A percentile compares a stretch with the other conserved stretches of the same genome.
phyloP scores from a whole-genome alignment of 495 filamentous ascomycete species.

The Penicillium macrosclerotiorum region DNA sequence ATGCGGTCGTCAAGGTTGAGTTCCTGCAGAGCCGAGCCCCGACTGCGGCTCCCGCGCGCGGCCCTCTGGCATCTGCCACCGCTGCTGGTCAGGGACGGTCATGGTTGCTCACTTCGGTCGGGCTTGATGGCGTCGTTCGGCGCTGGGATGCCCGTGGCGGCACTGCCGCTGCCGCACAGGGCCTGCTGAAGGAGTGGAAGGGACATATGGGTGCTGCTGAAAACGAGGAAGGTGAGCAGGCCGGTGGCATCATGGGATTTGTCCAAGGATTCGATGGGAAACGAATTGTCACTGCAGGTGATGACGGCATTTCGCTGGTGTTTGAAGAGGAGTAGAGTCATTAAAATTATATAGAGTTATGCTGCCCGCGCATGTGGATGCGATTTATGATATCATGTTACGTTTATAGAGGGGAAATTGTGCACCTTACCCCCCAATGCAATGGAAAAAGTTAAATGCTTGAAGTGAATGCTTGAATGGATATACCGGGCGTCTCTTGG shows the following conservation, averaged over 20 bases:
- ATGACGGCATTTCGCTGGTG: slow-evolving; percentile 73
- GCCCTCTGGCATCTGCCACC: slow-evolving; percentile 23
- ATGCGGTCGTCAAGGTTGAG: slow-evolving; percentile 85
- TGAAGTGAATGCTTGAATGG: no score
- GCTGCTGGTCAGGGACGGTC: slow-evolving; percentile 33
- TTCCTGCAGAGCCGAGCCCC: slow-evolving; percentile 58
- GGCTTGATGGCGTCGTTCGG: slow-evolving; percentile 82
- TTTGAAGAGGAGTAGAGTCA: slow-evolving; percentile 53
- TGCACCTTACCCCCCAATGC: not conserved
- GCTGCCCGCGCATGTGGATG: slow-evolving; percentile 4
- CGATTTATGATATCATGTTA: slow-evolving; percentile 25
- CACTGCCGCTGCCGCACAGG: slow-evolving; percentile 59
- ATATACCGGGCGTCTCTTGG: no score
- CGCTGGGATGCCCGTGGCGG: slow-evolving; percentile 86
- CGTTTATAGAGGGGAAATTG: slow-evolving; percentile 7
- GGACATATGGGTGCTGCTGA: slow-evolving; percentile 78
- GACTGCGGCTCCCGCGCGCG: slow-evolving; percentile 22
- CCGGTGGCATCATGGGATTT: slow-evolving; percentile 86
- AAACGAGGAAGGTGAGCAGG: slow-evolving; percentile 53
- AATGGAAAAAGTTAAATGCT: not conserved
- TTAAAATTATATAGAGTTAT: slow-evolving; percentile 6
- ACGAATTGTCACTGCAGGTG: slow-evolving; percentile 80
- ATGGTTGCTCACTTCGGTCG: slow-evolving; percentile 74
- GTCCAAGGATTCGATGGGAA: slow-evolving; percentile 69
- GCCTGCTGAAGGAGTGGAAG: slow-evolving; percentile 73